Base-by-base conservation (phyloP, 2,329 filamentous ascomycete species). In the Ophiostoma montium region DNA sequence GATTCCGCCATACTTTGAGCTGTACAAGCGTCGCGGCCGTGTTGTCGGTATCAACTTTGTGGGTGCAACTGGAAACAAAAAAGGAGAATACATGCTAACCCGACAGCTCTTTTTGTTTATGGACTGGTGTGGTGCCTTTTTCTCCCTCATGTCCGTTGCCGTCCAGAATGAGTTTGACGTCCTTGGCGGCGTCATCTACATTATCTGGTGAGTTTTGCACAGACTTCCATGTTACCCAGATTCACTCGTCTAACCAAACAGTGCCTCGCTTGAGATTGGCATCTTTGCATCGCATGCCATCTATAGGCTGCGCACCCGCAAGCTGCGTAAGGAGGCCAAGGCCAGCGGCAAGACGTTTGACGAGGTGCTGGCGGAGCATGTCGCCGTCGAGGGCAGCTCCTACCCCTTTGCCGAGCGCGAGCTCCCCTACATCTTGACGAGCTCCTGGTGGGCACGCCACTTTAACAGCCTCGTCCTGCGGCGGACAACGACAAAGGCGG, bases 111-210 rank as follows among this genome's bases (percentile, higher is more conserved):
- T 83, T 55, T 60, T 82, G 3, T 62, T 64, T 0, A 75, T 81
- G 55, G 79, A 83, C 56, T 79, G 71, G 50, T 55, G 69, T 1
- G 79, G 79, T 2, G 78, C 77, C 0, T 69, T 82, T 50, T 81
- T 82, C 59, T 81, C 76, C 0, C 67, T 82, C 19, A 71, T 82
- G 67, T 75, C 78, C 1, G 61, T 81, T 10, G 77, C 73, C 41
- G 75, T 72, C 1, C 77, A 82, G 56, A 68, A 74, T 21, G 72
- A 68, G 2, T 81, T 82, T 56, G 79, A 82, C 57, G 62, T 76
- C 5, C 62, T 82, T 0, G 79, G 77, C 3, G 76, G 76, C 0
- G 66, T 75, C 2, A 60, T 79, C 51, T 82, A 82, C 57, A 74
- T 79, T 46, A 61, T 76, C 8, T 76, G 75, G 75, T 78, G 64